Evolutionary conservation across 148 eudicot genomes (phyloP).

Genomic region (Polygonum aviculare): DNA sequence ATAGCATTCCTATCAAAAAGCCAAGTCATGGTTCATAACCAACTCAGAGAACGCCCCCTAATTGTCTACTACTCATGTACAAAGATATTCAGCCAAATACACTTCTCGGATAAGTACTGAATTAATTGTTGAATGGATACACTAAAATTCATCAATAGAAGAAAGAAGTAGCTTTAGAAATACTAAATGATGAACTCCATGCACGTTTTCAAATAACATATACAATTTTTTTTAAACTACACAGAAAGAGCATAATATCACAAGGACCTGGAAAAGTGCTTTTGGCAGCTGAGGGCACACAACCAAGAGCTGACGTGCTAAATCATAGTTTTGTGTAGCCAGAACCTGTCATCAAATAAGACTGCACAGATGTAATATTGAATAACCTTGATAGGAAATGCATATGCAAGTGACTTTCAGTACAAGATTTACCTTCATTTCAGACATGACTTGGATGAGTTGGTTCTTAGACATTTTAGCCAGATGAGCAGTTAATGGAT

Average conservation of each 20-base stretch:
- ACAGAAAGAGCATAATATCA: not conserved
- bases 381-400: not conserved
- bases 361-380: slow-evolving; percentile 16
- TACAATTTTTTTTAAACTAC: not conserved
- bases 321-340: slow-evolving; percentile 71
- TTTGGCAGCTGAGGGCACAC: slow-evolving; percentile 61
- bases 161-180: not conserved
- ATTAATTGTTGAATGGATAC: not conserved
- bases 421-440: slow-evolving; percentile 55
- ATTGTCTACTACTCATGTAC: not conserved
- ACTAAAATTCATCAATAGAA: not conserved
- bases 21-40: not conserved
- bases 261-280: slow-evolving; percentile 76
- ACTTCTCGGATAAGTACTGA: not conserved
- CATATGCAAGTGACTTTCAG: not conserved
- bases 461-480: slow-evolving; percentile 86
- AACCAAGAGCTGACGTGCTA: slow-evolving; percentile 68
- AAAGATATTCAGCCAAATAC: not conserved
- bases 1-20: not conserved
- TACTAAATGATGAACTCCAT: not conserved
- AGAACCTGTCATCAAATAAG: slow-evolving; percentile 43
- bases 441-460: slow-evolving; percentile 62
- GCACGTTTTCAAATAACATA: not conserved
- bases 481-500: slow-evolving; percentile 80
- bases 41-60: not conserved